Percentiles rank a stretch among this genome's conserved stretches.
Evolutionary conservation across 352 stramenopile genomes (phyloP).

Genomic region (Pythium grandisporangium): DNA sequence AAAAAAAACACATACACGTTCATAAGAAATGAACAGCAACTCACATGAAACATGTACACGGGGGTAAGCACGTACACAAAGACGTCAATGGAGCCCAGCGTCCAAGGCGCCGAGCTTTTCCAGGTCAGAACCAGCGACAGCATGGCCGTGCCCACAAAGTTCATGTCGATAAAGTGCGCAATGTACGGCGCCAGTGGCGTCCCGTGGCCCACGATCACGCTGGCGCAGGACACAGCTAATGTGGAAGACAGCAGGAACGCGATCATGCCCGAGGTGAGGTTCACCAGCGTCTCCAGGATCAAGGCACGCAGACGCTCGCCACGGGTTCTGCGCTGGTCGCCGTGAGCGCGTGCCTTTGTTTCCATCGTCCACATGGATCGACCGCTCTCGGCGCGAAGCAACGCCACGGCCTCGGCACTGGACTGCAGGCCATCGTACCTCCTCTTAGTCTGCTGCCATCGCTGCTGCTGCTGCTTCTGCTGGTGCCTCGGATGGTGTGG

Average conservation of each 20-base stretch:
- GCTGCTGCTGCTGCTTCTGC: constrained; percentile 7
- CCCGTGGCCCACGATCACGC: constrained; percentile 61
- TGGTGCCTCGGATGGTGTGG: constrained; percentile 1
- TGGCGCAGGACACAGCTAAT: constrained; percentile 68
- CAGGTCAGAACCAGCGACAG: constrained; percentile 65
- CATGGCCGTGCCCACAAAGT: constrained; percentile 60
- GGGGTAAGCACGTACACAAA: constrained; percentile 55
- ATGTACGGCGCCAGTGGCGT: constrained; percentile 50
- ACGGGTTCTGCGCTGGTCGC: too few species aligned
- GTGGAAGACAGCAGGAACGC: constrained; percentile 74
- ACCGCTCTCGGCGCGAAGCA: constrained; percentile 12
- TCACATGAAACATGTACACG: constrained; percentile 2
- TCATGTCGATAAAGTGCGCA: constrained; percentile 80
- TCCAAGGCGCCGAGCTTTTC: constrained; percentile 68
- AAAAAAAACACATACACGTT: background rate
- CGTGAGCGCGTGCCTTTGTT: too few species aligned
- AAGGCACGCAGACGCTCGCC: constrained; percentile 10
- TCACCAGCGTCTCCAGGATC: constrained; percentile 32
- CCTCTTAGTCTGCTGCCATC: too few species aligned
- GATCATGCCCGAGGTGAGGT: constrained; percentile 65
- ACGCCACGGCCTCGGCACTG: constrained; percentile 1
- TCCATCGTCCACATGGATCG: too few species aligned
- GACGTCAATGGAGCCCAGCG: constrained; percentile 66
- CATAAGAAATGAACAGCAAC: constrained; percentile 2
- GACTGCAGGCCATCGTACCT: background rate